phyloP scores from a whole-genome alignment of 2,329 filamentous ascomycete genomes.

The Fusarium lateritium region DNA sequence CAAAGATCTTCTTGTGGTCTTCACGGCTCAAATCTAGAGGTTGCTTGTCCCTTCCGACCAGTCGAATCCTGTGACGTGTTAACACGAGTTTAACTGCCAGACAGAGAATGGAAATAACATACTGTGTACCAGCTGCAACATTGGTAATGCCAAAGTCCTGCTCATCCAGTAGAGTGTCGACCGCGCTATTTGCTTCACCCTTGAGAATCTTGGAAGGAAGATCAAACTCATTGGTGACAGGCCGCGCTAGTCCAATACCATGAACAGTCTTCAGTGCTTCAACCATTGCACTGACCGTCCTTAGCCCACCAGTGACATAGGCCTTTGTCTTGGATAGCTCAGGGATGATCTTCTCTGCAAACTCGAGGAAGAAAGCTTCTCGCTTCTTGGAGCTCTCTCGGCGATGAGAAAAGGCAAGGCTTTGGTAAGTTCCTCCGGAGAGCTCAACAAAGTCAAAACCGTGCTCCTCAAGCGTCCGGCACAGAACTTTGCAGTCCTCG shows the following conservation, averaged over 20 bases:
- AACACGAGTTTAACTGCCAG: not conserved
- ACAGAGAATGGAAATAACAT: constrained; percentile 9
- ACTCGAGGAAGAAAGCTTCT: constrained; percentile 74
- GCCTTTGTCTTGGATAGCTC: constrained; percentile 65
- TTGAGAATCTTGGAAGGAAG: constrained; percentile 48
- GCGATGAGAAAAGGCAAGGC: constrained; percentile 65
- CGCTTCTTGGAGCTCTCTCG: constrained; percentile 68
- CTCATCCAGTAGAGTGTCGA: constrained; percentile 63
- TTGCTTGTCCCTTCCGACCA: constrained; percentile 60
- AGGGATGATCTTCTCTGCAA: constrained; percentile 67
- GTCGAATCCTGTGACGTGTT: constrained; percentile 44
- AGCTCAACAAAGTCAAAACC: constrained; percentile 72
- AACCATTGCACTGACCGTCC: constrained; percentile 70
- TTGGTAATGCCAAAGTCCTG: constrained; percentile 63
- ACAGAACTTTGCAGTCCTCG: constrained; percentile 66
- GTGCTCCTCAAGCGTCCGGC: constrained; percentile 62
- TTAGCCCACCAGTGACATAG: constrained; percentile 73
- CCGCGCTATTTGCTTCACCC: constrained; percentile 59
- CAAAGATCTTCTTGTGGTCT: constrained; percentile 51
- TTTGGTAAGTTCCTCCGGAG: constrained; percentile 72
- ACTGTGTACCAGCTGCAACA: constrained; percentile 53
- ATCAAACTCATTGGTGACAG: constrained; percentile 47
- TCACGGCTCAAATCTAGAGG: constrained; percentile 71
- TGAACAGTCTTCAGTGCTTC: constrained; percentile 70
- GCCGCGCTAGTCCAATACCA: constrained; percentile 69